These are phyloP conservation scores for Botrytis hyacinthi DNA, from an alignment of 2,329 filamentous ascomycete species.

Conservation along the genomic window DNA sequence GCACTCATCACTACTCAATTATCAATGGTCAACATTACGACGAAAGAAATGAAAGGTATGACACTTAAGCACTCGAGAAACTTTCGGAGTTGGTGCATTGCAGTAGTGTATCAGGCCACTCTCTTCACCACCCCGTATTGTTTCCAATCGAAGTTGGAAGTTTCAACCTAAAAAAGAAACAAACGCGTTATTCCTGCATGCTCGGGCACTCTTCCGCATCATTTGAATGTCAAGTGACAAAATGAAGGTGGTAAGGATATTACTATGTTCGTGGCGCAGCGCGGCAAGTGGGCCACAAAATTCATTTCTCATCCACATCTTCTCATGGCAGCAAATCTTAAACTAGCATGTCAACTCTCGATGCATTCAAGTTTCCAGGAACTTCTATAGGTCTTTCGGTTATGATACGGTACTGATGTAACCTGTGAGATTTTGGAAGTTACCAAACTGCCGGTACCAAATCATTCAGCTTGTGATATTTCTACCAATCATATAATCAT, in stretches of 20 bases:
- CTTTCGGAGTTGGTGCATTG: conserved; percentile 8
- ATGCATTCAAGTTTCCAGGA: conserved; percentile 10
- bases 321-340: conserved; percentile 2
- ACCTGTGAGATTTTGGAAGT: conserved; percentile 7
- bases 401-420: conserved; percentile 6
- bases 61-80: background rate
- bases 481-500: background rate
- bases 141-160: conserved; percentile 14
- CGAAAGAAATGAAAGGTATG: conserved; percentile 7
- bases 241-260: conserved; percentile 10
- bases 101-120: conserved; percentile 6
- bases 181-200: conserved; percentile 5
- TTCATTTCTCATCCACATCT: conserved; percentile 3
- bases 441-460: conserved; percentile 19
- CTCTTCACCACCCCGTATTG: conserved; percentile 10
- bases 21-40: conserved; percentile 14
- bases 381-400: conserved; percentile 10
- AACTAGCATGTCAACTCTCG: conserved; percentile 13
- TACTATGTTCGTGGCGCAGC: conserved; percentile 12
- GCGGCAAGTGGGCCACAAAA: conserved; percentile 13
- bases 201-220: conserved; percentile 11
- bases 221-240: conserved; percentile 21
- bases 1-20: background rate
- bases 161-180: conserved; percentile 11
- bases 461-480: conserved; percentile 17